Evolutionary conservation across 2,329 filamentous ascomycete species (phyloP), one percentile per base, ranked within the genome.

Genomic region (Mollisia scopiformis): DNA sequence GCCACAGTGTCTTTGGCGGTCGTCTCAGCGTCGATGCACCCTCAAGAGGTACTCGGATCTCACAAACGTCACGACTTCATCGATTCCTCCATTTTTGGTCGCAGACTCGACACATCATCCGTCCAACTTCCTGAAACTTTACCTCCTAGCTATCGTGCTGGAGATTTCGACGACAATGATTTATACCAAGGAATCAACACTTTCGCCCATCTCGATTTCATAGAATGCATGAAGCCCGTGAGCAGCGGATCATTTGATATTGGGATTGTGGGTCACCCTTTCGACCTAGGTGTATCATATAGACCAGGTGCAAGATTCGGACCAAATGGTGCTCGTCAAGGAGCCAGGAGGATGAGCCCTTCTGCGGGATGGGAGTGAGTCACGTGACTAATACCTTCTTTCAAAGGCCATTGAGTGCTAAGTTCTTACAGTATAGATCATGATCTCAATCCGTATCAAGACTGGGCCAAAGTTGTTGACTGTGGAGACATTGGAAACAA

Each of bases 401-500:
- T 43, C n/a, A 10, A 23, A 43, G 11, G 4, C 5, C 25, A 11
- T 5, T 23, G 28, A 35, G 57, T 43, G 31, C 55, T 70, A 47
- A 65, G 57, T 16, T 51, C 55, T 19, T 16, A 27, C 31, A 73
- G 70, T 61, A 68, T 70, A 55, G 71, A 72, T 56, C 69, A 69
- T 54, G 61, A 61, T 1, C 53, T 69, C 2, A 73, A 72, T 58
- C 71, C 71, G n/a, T 72, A 71, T 49, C 61, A 56, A 6, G 49
- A 64, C 27, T 73, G 71, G 70, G 69, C 70, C 2, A 66, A 49
- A 1, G 63, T 73, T 2, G 63, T 63, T 16, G 71, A 73, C 56
- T 72, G 71, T 61, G 71, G 71, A 25, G 71, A 72, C 62, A 69
- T 72, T 14, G 43, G 37, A 3, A 72, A 71, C 52, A 70, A 68